Conservation (phyloP, 768 basidiomycete species). For the Leccinum boreale region DNA sequence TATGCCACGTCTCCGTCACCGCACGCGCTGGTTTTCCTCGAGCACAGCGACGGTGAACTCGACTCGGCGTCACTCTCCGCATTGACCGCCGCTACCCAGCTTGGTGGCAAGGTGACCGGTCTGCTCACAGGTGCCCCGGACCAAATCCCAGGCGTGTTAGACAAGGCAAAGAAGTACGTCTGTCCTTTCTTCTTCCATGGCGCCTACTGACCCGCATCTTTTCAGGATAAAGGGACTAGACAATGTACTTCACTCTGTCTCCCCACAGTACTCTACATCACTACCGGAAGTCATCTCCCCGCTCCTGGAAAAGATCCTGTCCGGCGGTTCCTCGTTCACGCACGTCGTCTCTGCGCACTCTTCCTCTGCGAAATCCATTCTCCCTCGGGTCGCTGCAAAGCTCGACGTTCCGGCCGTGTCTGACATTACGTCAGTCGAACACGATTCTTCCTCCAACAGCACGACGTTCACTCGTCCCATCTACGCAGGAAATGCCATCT, state of each 20-base stretch:
- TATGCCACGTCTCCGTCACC: slow-evolving; percentile 63
- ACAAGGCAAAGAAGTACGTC: slow-evolving; percentile 76
- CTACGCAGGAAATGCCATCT: slow-evolving; percentile 96
- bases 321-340: slow-evolving; percentile 64
- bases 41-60: slow-evolving; percentile 78
- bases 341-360: slow-evolving; percentile 93
- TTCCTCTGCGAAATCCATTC: slow-evolving; percentile 85
- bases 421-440: slow-evolving; percentile 80
- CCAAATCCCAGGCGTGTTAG: slow-evolving; percentile 62
- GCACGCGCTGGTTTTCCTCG: slow-evolving; percentile 84
- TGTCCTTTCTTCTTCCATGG: slow-evolving; percentile 6
- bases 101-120: slow-evolving; percentile 85
- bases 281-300: slow-evolving; percentile 82
- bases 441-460: slow-evolving; percentile 64
- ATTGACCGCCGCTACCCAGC: slow-evolving; percentile 81
- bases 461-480: slow-evolving; percentile 93
- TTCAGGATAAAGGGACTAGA: slow-evolving; percentile 65
- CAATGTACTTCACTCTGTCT: slow-evolving; percentile 64
- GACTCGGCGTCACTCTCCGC: slow-evolving; percentile 87
- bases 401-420: slow-evolving; percentile 91
- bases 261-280: slow-evolving; percentile 62
- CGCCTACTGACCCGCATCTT: slow-evolving; percentile 5
- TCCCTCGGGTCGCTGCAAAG: slow-evolving; percentile 87
- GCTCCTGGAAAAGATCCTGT: slow-evolving; percentile 72
- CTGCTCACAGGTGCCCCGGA: slow-evolving; percentile 68